Base-by-base conservation (phyloP, 345 rosid species). In the Cardamine occulta region DNA sequence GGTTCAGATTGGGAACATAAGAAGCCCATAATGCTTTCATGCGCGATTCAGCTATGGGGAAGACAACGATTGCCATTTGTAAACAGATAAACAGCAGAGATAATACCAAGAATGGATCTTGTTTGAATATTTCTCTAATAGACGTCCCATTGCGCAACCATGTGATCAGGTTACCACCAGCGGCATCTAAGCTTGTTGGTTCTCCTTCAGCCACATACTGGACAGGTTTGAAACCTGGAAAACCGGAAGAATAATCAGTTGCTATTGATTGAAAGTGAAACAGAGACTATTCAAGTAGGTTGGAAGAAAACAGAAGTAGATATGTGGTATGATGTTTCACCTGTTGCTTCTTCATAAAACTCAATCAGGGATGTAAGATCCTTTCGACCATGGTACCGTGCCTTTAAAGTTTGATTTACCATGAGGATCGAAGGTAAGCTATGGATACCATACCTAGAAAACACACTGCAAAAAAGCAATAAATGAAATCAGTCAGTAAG, bases 361-460 rank as follows among this genome's bases (percentile, higher is more conserved):
- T 86, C 86, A 14, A 85, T 78, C 13, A 94, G 85, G 9, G 88
- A 84, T 19, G 63, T 67, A 29, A 94, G 85, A 79, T 86, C 80
- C 80, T 88, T 91, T 15, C 81, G 85, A 64, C 96, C 97, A 47
- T 11, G 81, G 77, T 88, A 90, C 19, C 54, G 87, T 40, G 73
- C 80, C 68, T 58, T 88, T 37, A 84, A 81, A 56, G 89, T 89
- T 79, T 85, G 88, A 76, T 89, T 89, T 63, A 89, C 80, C 76
- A 92, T 69, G 28, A 93, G 55, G 70, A 93, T 77, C 61, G 94
- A 81, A 17, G 98, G 98, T 78, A 93, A 74, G 80, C 96, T 88
- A 78, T 83, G 98, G 71, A 94, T 86, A 74, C 97, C 97, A 74
- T 86, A 88, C 78, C 85, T 86, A 11, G 96, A 95, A 79, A 86